These are phyloP conservation scores for Durio zibethinus DNA, from an alignment of 345 rosid species.

Conservation along the genomic window DNA sequence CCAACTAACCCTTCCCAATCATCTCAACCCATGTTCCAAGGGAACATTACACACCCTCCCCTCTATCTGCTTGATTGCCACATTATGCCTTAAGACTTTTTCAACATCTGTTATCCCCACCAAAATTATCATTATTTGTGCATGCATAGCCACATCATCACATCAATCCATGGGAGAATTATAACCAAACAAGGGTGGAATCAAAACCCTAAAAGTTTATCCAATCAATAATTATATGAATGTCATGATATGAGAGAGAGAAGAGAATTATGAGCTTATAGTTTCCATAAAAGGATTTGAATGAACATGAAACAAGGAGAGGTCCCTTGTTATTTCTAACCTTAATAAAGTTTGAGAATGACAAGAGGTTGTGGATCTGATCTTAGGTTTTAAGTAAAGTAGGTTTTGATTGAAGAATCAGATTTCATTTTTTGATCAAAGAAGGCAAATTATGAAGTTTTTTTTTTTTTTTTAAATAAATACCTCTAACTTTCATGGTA, in stretches of 20 bases:
- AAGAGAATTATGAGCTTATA: neutral
- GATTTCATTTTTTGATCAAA: neutral
- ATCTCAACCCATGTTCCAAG: constrained; percentile 22
- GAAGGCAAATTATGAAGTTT: neutral
- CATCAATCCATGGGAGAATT: neutral
- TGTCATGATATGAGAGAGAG: neutral
- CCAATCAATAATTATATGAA: constrained; percentile 18
- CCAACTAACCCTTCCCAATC: constrained; percentile 23
- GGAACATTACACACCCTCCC: neutral
- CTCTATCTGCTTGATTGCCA: constrained; percentile 13
- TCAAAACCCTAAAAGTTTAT: neutral
- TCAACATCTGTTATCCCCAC: neutral
- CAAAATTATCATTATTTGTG: neutral
- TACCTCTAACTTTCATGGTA: too few species aligned
- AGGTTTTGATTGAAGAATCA: neutral
- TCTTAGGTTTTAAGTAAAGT: neutral
- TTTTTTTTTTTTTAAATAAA: too few species aligned
- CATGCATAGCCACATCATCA: neutral
- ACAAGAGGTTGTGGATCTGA: neutral
- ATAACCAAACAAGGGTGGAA: neutral
- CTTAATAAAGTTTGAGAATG: neutral
- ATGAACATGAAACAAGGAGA: neutral
- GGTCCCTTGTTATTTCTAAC: neutral
- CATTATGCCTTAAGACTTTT: constrained; percentile 6
- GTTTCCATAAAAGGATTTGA: neutral